A percentile compares a stretch with the other conserved stretches of the same genome.
phyloP scores from a whole-genome alignment of 1,139 yeast genomes.

The Hyphopichia fennica region DNA sequence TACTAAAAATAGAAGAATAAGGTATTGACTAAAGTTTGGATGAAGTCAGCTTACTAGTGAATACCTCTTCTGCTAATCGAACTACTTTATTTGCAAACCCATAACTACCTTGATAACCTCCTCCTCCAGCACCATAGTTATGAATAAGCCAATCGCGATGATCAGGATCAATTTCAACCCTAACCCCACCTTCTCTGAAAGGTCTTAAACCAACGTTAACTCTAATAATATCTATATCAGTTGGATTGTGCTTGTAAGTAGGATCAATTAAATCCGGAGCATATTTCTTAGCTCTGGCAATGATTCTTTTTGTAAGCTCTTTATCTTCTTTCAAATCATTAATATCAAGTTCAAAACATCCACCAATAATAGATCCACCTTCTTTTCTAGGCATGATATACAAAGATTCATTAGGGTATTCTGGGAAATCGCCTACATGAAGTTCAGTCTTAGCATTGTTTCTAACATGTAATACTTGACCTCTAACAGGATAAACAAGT shows the following conservation, averaged over 20 bases:
- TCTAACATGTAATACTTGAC: conserved; percentile 42
- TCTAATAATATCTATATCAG: conserved; percentile 37
- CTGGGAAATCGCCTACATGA: conserved; percentile 32
- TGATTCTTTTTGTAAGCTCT: conserved; percentile 37
- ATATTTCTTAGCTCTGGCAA: conserved; percentile 38
- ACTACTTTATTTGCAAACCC: conserved; percentile 37
- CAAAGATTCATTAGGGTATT: conserved; percentile 34
- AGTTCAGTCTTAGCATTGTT: conserved; percentile 29
- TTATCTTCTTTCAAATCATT: conserved; percentile 28
- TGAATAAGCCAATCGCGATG: conserved; percentile 39
- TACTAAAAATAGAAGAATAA: too few relatives aligned
- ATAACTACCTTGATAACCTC: conserved; percentile 53
- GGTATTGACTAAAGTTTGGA: background rate
- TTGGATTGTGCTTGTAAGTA: conserved; percentile 27
- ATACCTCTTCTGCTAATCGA: conserved; percentile 10
- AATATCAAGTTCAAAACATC: conserved; percentile 35
- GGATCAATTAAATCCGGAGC: conserved; percentile 44
- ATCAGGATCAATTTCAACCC: conserved; percentile 37
- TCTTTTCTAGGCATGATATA: conserved; percentile 55
- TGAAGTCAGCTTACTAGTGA: background rate
- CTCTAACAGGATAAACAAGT: conserved; percentile 31
- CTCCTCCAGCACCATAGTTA: conserved; percentile 55
- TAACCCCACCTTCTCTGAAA: conserved; percentile 42
- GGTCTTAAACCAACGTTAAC: conserved; percentile 53
- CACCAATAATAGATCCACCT: conserved; percentile 56